Percentiles rank a stretch among this genome's conserved stretches.
phyloP scores from a whole-genome alignment of 2,329 filamentous ascomycete genomes.

The Blumeria hordei region DNA sequence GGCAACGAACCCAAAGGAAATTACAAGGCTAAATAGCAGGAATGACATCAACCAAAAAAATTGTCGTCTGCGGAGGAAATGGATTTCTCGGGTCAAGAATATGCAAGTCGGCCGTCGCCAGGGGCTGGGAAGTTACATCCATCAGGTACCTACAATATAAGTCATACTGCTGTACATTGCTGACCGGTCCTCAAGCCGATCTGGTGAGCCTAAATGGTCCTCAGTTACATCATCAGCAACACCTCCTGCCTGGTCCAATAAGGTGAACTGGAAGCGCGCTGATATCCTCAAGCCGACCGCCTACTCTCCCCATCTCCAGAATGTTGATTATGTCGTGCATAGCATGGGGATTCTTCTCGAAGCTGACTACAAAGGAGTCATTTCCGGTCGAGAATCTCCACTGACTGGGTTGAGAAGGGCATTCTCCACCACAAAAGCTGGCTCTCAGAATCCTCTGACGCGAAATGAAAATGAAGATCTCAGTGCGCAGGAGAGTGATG shows the following conservation, averaged over 20 bases:
- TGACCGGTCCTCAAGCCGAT: slow-evolving; percentile 35
- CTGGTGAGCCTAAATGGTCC: slow-evolving; percentile 71
- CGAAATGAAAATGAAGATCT: slow-evolving; percentile 33
- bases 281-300: slow-evolving; percentile 66
- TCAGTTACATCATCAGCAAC: slow-evolving; percentile 40
- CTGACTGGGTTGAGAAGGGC: slow-evolving; percentile 53
- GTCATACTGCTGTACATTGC: not conserved
- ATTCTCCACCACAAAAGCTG: slow-evolving; percentile 42
- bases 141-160: slow-evolving; percentile 38
- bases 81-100: slow-evolving; percentile 77
- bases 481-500: slow-evolving; percentile 38
- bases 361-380: slow-evolving; percentile 86
- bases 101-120: slow-evolving; percentile 64
- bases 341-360: slow-evolving; percentile 90
- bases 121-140: slow-evolving; percentile 81
- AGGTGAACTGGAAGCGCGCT: slow-evolving; percentile 68
- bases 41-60: slow-evolving; percentile 31
- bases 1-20: too few species aligned
- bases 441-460: slow-evolving; percentile 46
- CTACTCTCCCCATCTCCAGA: slow-evolving; percentile 52
- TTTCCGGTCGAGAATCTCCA: slow-evolving; percentile 66
- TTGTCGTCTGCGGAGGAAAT: slow-evolving; percentile 83
- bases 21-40: not conserved
- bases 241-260: slow-evolving; percentile 57
- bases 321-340: slow-evolving; percentile 72